Evolutionary conservation across 345 rosid species (phyloP).

Genomic region (Conringia planisiliqua): DNA sequence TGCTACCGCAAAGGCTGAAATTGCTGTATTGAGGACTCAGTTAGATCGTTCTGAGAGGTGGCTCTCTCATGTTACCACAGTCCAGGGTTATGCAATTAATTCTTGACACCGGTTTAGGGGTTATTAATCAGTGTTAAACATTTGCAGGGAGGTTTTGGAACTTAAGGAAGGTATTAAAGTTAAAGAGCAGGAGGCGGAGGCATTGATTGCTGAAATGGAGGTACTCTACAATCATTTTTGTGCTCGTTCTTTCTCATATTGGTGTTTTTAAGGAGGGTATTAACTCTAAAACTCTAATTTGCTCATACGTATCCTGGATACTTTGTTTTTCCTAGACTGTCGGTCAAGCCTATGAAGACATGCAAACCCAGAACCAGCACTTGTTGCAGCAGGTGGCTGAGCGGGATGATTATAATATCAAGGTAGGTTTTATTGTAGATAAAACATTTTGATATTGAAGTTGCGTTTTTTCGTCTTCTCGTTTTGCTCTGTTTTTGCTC

Average conservation of each 20-base stretch:
- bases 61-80: conserved; percentile 17
- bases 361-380: conserved; percentile 91
- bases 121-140: background rate
- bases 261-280: background rate
- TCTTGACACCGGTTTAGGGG: background rate
- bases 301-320: conserved; percentile 2
- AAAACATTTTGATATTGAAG: background rate
- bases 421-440: conserved; percentile 46
- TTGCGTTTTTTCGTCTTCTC: background rate
- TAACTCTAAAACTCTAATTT: background rate
- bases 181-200: conserved; percentile 80
- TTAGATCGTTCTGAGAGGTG: conserved; percentile 79
- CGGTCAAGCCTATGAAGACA: conserved; percentile 95
- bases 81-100: background rate
- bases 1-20: conserved; percentile 79
- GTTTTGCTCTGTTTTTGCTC: background rate
- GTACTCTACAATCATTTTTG: conserved; percentile 27
- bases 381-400: conserved; percentile 82
- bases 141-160: conserved; percentile 71
- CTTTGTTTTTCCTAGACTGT: conserved; percentile 53
- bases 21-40: conserved; percentile 67
- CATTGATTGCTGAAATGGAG: conserved; percentile 93
- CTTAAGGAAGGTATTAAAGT: conserved; percentile 75
- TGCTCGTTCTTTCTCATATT: conserved; percentile 9
- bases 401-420: conserved; percentile 89